A percentile compares a stretch with the other conserved stretches of the same genome.
These are phyloP conservation scores for Cryptococcus maquisensis DNA, from an alignment of 1,284 basidiomycete genomes.

Conservation along the genomic window DNA sequence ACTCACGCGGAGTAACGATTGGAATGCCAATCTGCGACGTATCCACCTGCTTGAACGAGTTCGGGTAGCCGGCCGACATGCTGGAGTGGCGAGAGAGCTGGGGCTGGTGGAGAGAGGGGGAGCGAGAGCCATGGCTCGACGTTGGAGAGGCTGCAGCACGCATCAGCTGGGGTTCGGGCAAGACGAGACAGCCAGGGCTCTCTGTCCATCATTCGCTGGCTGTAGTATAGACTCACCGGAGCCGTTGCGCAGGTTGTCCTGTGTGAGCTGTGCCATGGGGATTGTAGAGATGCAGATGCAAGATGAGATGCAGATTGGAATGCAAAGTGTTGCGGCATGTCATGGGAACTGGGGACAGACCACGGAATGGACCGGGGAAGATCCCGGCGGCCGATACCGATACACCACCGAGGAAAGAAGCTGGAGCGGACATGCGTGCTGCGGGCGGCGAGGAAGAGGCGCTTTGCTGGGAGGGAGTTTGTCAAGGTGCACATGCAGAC, in stretches of 20 bases:
- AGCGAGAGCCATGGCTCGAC: slow-evolving; percentile 20
- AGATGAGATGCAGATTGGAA: too few relatives aligned
- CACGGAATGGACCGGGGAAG: too few relatives aligned
- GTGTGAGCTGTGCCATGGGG: slow-evolving; percentile 29
- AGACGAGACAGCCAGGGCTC: not conserved
- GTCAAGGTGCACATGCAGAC: too few relatives aligned
- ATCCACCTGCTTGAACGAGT: slow-evolving; percentile 30
- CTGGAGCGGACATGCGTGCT: too few relatives aligned
- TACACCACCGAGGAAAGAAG: too few relatives aligned
- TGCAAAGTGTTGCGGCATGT: too few relatives aligned
- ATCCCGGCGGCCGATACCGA: too few relatives aligned
- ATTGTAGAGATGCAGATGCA: too few relatives aligned
- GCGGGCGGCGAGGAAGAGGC: too few relatives aligned
- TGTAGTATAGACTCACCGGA: slow-evolving; percentile 10
- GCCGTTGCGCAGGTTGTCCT: slow-evolving; percentile 37
- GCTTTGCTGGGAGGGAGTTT: too few relatives aligned
- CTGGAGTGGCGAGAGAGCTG: slow-evolving; percentile 42
- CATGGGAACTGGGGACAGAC: too few relatives aligned
- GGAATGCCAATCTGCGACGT: slow-evolving; percentile 40
- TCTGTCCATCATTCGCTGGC: not conserved
- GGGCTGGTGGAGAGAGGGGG: slow-evolving; percentile 41
- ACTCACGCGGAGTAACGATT: slow-evolving; percentile 32
- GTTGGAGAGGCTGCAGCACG: not conserved
- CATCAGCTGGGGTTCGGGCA: not conserved
- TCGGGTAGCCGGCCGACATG: slow-evolving; percentile 28